phyloP scores from a whole-genome alignment of 805 yeast species.

The Jamesozyma rosinii region DNA sequence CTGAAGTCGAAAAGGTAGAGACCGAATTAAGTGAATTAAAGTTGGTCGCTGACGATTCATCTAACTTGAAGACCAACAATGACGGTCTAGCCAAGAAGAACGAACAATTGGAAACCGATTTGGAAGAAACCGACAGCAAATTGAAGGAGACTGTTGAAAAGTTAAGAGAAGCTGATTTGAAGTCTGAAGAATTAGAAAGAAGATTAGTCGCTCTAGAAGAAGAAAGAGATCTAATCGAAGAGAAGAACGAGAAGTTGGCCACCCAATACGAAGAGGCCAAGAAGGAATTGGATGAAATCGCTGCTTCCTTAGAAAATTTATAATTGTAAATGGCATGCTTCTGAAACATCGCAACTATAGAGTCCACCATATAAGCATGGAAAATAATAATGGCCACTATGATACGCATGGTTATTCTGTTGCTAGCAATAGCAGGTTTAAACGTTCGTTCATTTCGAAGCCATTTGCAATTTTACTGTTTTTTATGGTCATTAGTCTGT shows the following conservation, averaged over 20 bases:
- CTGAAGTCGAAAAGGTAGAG: slow-evolving; percentile 55
- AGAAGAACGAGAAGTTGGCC: slow-evolving; percentile 79
- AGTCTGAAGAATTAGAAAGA: slow-evolving; percentile 92
- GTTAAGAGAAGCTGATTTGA: slow-evolving; percentile 89
- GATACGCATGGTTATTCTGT: background rate
- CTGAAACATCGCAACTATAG: background rate
- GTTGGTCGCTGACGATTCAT: slow-evolving; percentile 85
- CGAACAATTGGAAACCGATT: slow-evolving; percentile 74
- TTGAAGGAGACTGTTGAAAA: slow-evolving; percentile 88
- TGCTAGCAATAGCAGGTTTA: background rate
- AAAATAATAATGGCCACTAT: background rate
- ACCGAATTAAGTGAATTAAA: slow-evolving; percentile 34
- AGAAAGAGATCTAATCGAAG: slow-evolving; percentile 86
- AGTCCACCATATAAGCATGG: background rate
- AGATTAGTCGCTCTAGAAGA: slow-evolving; percentile 84
- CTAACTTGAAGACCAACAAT: slow-evolving; percentile 77
- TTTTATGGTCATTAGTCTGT: background rate
- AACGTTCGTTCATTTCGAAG: background rate
- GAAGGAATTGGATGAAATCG: slow-evolving; percentile 92
- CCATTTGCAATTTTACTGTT: background rate
- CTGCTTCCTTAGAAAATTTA: slow-evolving; percentile 77
- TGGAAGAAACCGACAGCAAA: slow-evolving; percentile 78
- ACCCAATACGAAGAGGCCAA: slow-evolving; percentile 75
- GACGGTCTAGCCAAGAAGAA: slow-evolving; percentile 89
- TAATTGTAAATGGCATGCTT: slow-evolving; percentile 6